Evolutionary conservation across 2,329 filamentous ascomycete genomes (phyloP).

Genomic region (Ceratocystiopsis brevicomis): DNA sequence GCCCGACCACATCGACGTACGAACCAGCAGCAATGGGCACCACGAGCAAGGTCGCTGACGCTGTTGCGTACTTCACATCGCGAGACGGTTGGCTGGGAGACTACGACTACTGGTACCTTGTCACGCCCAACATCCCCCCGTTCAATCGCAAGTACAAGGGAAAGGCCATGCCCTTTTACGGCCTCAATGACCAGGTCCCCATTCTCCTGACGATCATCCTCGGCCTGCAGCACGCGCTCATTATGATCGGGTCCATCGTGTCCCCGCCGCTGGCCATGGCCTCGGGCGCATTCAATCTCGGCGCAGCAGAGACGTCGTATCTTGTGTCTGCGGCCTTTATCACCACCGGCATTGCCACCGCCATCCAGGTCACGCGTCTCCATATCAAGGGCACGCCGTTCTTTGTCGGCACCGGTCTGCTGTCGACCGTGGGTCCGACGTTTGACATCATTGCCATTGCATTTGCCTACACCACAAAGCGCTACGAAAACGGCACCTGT

Average conservation of each 20-base stretch:
- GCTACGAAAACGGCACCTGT: slow-evolving; percentile 46
- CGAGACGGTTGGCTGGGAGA: slow-evolving; percentile 1
- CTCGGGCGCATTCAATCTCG: slow-evolving; percentile 37
- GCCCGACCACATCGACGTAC: background rate
- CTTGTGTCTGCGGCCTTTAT: slow-evolving; percentile 52
- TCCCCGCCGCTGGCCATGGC: slow-evolving; percentile 44
- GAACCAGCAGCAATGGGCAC: background rate
- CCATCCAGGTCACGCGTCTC: slow-evolving; percentile 47
- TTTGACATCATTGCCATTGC: slow-evolving; percentile 49
- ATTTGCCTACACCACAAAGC: slow-evolving; percentile 39
- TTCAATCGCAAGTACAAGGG: slow-evolving; percentile 35
- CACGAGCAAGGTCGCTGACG: background rate
- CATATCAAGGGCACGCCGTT: slow-evolving; percentile 45
- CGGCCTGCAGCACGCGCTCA: slow-evolving; percentile 50
- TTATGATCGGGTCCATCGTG: slow-evolving; percentile 42
- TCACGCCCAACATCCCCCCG: slow-evolving; percentile 33
- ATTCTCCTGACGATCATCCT: slow-evolving; percentile 46
- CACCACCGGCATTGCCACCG: slow-evolving; percentile 44
- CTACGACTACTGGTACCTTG: slow-evolving; percentile 20
- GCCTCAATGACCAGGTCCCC: slow-evolving; percentile 48
- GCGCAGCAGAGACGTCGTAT: slow-evolving; percentile 35
- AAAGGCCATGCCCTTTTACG: slow-evolving; percentile 45
- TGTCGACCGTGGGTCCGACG: slow-evolving; percentile 49
- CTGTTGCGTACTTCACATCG: background rate
- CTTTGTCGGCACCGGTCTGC: slow-evolving; percentile 43